phyloP scores from a whole-genome alignment of 805 yeast species.

The Starmerella apis region DNA sequence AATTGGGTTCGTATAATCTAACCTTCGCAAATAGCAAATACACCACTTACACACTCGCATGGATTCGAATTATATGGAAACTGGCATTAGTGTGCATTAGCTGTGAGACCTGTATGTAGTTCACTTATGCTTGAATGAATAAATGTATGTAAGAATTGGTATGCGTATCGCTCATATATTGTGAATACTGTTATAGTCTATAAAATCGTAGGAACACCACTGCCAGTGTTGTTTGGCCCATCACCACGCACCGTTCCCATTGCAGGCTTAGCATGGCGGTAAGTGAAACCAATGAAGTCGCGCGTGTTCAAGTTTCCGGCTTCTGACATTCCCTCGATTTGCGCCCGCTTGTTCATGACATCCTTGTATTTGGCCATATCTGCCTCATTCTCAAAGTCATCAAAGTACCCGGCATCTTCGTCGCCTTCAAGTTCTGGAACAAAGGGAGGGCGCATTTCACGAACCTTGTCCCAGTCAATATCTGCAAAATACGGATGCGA shows the following conservation, averaged over 20 bases:
- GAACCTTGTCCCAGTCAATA: constrained; percentile 61
- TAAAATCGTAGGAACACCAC: constrained; percentile 20
- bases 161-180: neutral
- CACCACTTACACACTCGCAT: too few relatives aligned
- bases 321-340: constrained; percentile 70
- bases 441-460: constrained; percentile 78
- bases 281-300: constrained; percentile 90
- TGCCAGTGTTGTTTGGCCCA: constrained; percentile 3
- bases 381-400: constrained; percentile 85
- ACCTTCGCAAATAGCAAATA: too few relatives aligned
- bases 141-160: neutral
- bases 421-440: constrained; percentile 95
- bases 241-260: constrained; percentile 21
- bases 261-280: constrained; percentile 55
- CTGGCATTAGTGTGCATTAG: too few relatives aligned
- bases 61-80: too few relatives aligned
- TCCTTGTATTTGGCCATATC: constrained; percentile 97
- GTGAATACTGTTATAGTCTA: neutral
- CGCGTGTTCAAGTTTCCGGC: constrained; percentile 47
- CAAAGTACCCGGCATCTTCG: constrained; percentile 97
- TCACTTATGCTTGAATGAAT: neutral
- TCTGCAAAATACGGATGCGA: constrained; percentile 74
- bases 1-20: too few relatives aligned
- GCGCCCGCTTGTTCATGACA: constrained; percentile 83
- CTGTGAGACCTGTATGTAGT: too few relatives aligned